Evolutionary conservation across 495 filamentous ascomycete species (phyloP).

Genomic region (Aspergillus wentii): DNA sequence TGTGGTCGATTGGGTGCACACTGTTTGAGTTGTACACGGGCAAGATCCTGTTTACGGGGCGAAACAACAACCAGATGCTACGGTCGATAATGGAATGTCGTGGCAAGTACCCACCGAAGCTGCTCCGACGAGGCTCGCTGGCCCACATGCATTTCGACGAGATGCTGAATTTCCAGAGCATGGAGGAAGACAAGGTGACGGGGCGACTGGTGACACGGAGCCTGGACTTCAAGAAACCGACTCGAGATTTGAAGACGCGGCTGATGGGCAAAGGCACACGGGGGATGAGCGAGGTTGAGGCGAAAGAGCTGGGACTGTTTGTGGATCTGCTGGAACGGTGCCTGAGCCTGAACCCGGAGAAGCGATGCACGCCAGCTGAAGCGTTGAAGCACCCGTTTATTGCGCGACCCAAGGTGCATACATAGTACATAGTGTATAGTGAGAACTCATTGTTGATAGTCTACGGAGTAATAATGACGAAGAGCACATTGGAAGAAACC

Average conservation of each 20-base stretch:
- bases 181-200: constrained; percentile 79
- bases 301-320: constrained; percentile 75
- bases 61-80: constrained; percentile 97
- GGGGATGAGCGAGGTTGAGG: constrained; percentile 65
- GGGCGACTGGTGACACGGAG: constrained; percentile 71
- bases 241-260: constrained; percentile 73
- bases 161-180: constrained; percentile 76
- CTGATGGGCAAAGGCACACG: constrained; percentile 68
- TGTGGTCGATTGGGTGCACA: constrained; percentile 97
- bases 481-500: too few relatives aligned
- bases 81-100: constrained; percentile 93
- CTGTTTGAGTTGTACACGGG: constrained; percentile 96
- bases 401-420: constrained; percentile 19
- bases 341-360: constrained; percentile 87
- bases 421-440: background rate
- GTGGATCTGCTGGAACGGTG: constrained; percentile 83
- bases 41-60: constrained; percentile 92
- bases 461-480: background rate
- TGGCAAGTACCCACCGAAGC: constrained; percentile 83
- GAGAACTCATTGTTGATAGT: background rate
- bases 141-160: constrained; percentile 80
- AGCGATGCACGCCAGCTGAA: constrained; percentile 78
- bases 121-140: constrained; percentile 74
- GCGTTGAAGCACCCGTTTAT: constrained; percentile 88
- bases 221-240: constrained; percentile 72